A percentile compares a stretch with the other conserved stretches of the same genome.
Conservation (phyloP, 305 asterid species). For the Withania somnifera region DNA sequence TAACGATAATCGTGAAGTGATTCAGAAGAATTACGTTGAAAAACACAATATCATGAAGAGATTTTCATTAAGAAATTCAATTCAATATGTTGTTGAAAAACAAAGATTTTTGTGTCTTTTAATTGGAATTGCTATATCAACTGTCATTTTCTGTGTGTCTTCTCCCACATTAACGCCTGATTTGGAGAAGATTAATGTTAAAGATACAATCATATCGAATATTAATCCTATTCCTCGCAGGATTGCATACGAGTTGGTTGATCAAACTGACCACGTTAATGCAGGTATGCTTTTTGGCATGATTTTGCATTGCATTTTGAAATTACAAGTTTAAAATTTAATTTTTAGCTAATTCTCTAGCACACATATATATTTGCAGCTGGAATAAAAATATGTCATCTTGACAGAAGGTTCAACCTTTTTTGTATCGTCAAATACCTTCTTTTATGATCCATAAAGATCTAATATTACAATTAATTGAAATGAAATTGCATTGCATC, state of each 20-base stretch:
- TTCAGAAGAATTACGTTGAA: not conserved
- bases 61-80: not conserved
- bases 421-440: not conserved
- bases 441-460: not conserved
- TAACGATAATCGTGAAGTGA: not conserved
- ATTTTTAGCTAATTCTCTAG: not conserved
- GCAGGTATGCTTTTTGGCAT: not conserved
- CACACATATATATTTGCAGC: no score
- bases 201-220: not conserved
- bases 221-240: not conserved
- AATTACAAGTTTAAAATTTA: not conserved
- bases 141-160: conserved; percentile 16
- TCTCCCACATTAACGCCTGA: not conserved
- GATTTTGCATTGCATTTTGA: not conserved
- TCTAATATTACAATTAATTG: not conserved
- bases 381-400: not conserved
- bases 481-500: not conserved
- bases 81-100: conserved; percentile 34
- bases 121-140: conserved; percentile 42
- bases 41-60: not conserved
- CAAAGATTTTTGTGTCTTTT: conserved; percentile 48
- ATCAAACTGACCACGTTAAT: not conserved
- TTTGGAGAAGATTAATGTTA: not conserved
- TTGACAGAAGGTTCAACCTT: not conserved
- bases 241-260: not conserved